Conservation (phyloP, 2,329 filamentous ascomycete species). For the Dothiorella sarmentorum region DNA sequence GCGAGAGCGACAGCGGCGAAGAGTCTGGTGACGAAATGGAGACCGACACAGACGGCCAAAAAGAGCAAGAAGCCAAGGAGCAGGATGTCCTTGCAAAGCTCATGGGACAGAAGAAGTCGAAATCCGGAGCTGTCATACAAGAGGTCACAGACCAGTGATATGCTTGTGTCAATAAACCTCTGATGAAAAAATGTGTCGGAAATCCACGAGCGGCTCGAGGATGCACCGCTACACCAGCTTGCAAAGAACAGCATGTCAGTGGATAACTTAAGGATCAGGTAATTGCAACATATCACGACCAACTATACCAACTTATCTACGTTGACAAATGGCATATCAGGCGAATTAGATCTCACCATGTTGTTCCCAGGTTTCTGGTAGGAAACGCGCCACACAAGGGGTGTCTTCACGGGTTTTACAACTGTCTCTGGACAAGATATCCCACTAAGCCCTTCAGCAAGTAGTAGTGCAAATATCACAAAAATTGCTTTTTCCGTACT, state of each 20-base stretch:
- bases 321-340: not conserved
- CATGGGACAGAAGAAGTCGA: slow-evolving; percentile 30
- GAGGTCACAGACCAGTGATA: slow-evolving; percentile 27
- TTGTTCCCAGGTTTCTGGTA: too few relatives aligned
- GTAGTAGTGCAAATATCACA: too few relatives aligned
- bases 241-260: not conserved
- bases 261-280: not conserved
- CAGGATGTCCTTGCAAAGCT: slow-evolving; percentile 37
- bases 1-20: slow-evolving; percentile 27
- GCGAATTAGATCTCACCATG: too few relatives aligned
- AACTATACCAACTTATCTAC: not conserved
- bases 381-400: too few relatives aligned
- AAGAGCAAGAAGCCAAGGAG: slow-evolving; percentile 20
- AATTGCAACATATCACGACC: not conserved
- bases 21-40: slow-evolving; percentile 18
- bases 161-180: not conserved
- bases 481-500: too few relatives aligned
- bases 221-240: too few relatives aligned
- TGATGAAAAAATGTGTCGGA: too few relatives aligned
- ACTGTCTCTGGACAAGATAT: too few relatives aligned
- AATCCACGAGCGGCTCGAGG: too few relatives aligned
- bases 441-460: too few relatives aligned
- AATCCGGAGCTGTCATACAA: slow-evolving; percentile 28
- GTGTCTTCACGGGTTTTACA: too few relatives aligned
- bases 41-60: slow-evolving; percentile 7